phyloP scores from a whole-genome alignment of 352 stramenopile species.

The Phytophthora sp. region DNA sequence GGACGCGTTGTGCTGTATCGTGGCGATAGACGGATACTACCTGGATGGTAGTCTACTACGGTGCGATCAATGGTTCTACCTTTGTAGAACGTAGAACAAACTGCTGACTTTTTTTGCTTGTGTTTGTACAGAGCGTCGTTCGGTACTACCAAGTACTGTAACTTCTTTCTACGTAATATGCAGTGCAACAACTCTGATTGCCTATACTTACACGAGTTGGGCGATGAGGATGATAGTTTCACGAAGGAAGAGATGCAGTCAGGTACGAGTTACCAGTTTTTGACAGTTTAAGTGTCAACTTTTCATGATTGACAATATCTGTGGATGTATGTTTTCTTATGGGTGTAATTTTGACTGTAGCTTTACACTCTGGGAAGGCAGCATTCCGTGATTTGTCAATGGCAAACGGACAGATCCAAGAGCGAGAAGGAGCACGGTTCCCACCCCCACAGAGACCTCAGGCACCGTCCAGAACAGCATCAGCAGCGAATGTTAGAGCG shows the following conservation, averaged over 20 bases:
- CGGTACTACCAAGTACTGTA: conserved; percentile 97
- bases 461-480: conserved; percentile 25
- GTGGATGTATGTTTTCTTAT: no score
- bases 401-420: conserved; percentile 46
- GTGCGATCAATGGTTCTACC: conserved; percentile 34
- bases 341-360: conserved; percentile 39
- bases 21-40: conserved; percentile 91
- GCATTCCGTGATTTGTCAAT: conserved; percentile 70
- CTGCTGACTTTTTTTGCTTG: background rate
- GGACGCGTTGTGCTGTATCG: conserved; percentile 91
- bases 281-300: no score
- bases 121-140: conserved; percentile 80
- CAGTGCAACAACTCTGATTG: conserved; percentile 95
- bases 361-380: conserved; percentile 76
- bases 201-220: conserved; percentile 94
- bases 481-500: conserved; percentile 30
- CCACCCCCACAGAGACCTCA: conserved; percentile 49
- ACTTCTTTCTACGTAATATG: conserved; percentile 92
- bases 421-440: conserved; percentile 64
- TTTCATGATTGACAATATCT: no score
- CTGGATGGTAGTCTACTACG: conserved; percentile 81
- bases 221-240: conserved; percentile 93
- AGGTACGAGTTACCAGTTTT: conserved; percentile 37
- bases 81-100: background rate
- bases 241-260: conserved; percentile 95